Base-by-base conservation (phyloP, 1,284 basidiomycete species). In the Cryptococcus amylolentus region DNA sequence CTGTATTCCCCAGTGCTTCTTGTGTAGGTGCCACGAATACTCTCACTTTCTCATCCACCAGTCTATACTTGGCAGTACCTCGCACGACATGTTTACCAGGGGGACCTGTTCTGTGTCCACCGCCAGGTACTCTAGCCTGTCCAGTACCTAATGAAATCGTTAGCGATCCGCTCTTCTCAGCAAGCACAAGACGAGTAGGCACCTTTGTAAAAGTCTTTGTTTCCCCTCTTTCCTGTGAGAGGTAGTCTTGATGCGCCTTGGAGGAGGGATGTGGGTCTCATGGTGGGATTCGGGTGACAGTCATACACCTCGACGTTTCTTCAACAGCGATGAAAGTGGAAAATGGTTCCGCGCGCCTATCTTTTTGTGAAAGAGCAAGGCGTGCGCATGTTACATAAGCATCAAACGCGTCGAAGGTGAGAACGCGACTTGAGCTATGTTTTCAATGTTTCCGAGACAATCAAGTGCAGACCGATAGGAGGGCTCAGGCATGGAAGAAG, bases 121-220 rank as follows among this genome's bases (percentile, higher is more conserved):
- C 87, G 12, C 75, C 76, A 27, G 89, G 89, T 18, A 91, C 83
- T 60, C 80, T 83, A 0, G 89, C 86, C 73, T 91, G 89, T 45
- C 90, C 80, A 18, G 87, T 92, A 46, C 90, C 89, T 91, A 63
- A 35, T 41, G 20, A 51, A 37, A 35, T 7, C 23, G n/a, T 23
- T 26, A n/a, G 14, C 10, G 31, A 35, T 35, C 10, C 31, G 31
- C 31, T 35, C 31, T 35, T 35, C 7, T 35, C 10, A 35, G 28
- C 31, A 35, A 10, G 7, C 31, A 35, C 31, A 35, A 10, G 7
- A 35, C 31, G 14, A 16, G 50, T 6, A 20, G 3, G 73, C 10
- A 87, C 91, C 92, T 77, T 95, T 96, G 82, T 94, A 95, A 72
- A 82, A 95, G 75, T 95, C 90, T 69, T 94, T 95, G 80, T 93